phyloP scores from a whole-genome alignment of 148 eudicot genomes.

The Dysphania ambrosioides region DNA sequence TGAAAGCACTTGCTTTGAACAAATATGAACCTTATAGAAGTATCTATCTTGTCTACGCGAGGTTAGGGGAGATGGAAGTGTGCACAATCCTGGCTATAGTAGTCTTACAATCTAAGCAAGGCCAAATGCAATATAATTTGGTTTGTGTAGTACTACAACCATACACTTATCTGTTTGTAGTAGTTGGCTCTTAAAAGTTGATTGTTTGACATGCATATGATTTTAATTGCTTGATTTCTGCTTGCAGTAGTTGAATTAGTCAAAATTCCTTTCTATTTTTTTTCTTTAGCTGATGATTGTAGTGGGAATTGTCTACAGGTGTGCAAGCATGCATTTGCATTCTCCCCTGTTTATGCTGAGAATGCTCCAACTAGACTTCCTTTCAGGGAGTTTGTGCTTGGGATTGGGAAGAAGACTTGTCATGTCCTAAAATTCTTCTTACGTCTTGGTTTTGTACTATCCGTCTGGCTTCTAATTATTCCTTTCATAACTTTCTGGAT shows the following conservation, averaged over 20 bases:
- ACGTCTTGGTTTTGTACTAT: slow-evolving; percentile 87
- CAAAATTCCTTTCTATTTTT: background rate
- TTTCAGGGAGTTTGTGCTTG: slow-evolving; percentile 74
- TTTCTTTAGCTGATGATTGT: background rate
- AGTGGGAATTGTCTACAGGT: slow-evolving; percentile 50
- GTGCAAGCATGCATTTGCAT: slow-evolving; percentile 94
- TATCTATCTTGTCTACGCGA: background rate
- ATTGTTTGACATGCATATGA: background rate
- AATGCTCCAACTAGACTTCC: slow-evolving; percentile 94
- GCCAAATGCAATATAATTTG: background rate
- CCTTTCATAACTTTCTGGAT: slow-evolving; percentile 97
- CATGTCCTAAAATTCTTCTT: slow-evolving; percentile 85
- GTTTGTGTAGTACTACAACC: background rate
- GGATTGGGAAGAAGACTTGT: slow-evolving; percentile 82
- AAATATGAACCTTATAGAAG: background rate
- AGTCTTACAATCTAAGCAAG: background rate
- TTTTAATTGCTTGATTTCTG: background rate
- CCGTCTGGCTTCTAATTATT: slow-evolving; percentile 94
- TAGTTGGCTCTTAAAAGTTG: background rate
- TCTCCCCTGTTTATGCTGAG: slow-evolving; percentile 93
- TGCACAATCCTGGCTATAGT: background rate
- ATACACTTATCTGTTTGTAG: background rate
- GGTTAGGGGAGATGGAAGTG: background rate
- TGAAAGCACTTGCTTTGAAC: background rate
- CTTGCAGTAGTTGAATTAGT: background rate